A percentile compares a stretch with the other conserved stretches of the same genome.
Evolutionary conservation across 345 rosid genomes (phyloP).

Genomic region (Lenwebbia sp.): DNA sequence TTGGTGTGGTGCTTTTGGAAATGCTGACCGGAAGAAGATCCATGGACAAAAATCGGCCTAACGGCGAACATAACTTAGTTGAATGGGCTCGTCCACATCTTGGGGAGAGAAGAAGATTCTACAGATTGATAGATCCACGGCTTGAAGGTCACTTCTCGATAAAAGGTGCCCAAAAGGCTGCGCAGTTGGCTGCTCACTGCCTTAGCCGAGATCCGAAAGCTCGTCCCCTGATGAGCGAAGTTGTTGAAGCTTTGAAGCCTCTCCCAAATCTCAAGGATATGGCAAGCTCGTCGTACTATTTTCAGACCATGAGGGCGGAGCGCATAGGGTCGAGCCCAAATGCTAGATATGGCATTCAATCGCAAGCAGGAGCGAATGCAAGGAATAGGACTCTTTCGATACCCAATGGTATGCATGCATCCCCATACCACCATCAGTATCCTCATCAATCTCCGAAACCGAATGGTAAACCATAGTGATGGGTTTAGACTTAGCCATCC

Average conservation of each 20-base stretch:
- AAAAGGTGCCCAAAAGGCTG: constrained; percentile 40
- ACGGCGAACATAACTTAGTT: constrained; percentile 40
- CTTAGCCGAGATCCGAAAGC: constrained; percentile 38
- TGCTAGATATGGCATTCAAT: constrained; percentile 8
- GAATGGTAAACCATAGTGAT: constrained; percentile 30
- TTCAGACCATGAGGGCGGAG: constrained; percentile 15
- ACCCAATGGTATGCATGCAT: constrained; percentile 65
- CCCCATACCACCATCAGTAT: constrained; percentile 54
- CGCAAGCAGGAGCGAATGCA: background rate
- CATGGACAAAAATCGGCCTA: constrained; percentile 38
- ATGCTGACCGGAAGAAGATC: constrained; percentile 41
- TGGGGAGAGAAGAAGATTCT: constrained; percentile 29
- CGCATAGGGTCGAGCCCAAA: constrained; percentile 6
- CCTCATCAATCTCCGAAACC: constrained; percentile 64
- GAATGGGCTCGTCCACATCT: constrained; percentile 44
- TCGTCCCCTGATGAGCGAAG: constrained; percentile 43
- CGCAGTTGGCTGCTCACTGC: constrained; percentile 40
- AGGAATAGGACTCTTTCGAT: constrained; percentile 34
- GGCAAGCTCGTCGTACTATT: constrained; percentile 41
- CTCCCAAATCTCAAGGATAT: constrained; percentile 36
- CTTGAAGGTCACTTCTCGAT: constrained; percentile 40
- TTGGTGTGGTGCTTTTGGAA: constrained; percentile 40
- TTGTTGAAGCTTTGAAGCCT: constrained; percentile 31
- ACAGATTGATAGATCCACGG: constrained; percentile 30
- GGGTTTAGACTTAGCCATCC: background rate